A percentile compares a stretch with the other conserved stretches of the same genome.
phyloP scores from a whole-genome alignment of 805 yeast species.

The Danielia oregonensis region DNA sequence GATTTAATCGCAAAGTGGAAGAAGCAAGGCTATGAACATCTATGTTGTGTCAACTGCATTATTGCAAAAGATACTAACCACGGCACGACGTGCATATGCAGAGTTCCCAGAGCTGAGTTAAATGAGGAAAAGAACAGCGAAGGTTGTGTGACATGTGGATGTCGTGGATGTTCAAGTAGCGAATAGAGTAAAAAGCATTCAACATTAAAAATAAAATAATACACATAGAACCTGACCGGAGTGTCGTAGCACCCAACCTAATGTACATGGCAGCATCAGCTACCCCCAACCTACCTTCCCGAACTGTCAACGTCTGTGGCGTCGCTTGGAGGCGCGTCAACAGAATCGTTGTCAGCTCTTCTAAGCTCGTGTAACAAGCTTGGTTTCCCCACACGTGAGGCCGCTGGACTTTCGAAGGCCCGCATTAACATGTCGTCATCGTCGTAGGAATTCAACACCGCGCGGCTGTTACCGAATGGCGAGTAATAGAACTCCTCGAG shows the following conservation, averaged over 20 bases:
- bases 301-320: neutral
- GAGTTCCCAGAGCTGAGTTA: constrained; percentile 69
- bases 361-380: constrained; percentile 8
- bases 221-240: neutral
- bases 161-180: constrained; percentile 77
- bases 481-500: constrained; percentile 65
- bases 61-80: constrained; percentile 58
- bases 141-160: constrained; percentile 78
- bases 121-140: constrained; percentile 24
- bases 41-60: constrained; percentile 82
- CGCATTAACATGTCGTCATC: constrained; percentile 45
- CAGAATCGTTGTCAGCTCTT: constrained; percentile 10
- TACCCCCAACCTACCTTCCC: neutral
- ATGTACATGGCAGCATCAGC: neutral
- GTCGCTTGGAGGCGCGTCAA: constrained; percentile 1
- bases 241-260: neutral
- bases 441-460: constrained; percentile 35
- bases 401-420: constrained; percentile 31
- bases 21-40: constrained; percentile 78
- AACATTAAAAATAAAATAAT: constrained; percentile 1
- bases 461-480: constrained; percentile 17
- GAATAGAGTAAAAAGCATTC: constrained; percentile 39
- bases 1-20: constrained; percentile 78
- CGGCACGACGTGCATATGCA: constrained; percentile 68
- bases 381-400: neutral